Base-by-base conservation (phyloP, 2,329 filamentous ascomycete species). In the Pseudogymnoascus sp. region DNA sequence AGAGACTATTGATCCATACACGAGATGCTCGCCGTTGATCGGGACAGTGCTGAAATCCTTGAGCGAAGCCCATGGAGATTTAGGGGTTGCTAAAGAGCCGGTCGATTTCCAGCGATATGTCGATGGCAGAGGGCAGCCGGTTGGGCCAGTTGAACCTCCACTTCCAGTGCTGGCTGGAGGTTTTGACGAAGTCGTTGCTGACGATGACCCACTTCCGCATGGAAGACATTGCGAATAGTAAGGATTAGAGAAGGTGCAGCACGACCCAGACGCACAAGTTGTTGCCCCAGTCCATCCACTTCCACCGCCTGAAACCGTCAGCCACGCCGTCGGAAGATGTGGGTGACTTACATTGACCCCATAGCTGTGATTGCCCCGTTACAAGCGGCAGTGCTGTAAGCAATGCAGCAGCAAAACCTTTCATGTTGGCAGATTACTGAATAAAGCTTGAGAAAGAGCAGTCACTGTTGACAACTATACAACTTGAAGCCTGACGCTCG, bases 1-100 rank as follows among this genome's bases (percentile, higher is more conserved):
- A 28, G 28, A 28, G 28, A 28, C 28, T 28, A 59, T 75, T 1
- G 74, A 70, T 1, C 75, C 75, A 68, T 88, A 88, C 2, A 88
- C 84, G 5, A 88, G 78, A 65, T 87, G 77, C 71, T 85, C 70
- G 61, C 79, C 81, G 35, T 88, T 82, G 76, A 83, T 83, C 1
- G 75, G 70, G 18, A 79, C 80, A 61, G 71, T 69, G 23, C 81
- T 85, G 73, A 88, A 88, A 73, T 88, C 86, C 69, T 88, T 88
- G 68, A 88, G 77, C 3, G 83, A 76, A 88, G 75, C 2, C 77
- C 65, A 28, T 28, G 28, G 28, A 28, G 28, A 28, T 28, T 28
- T 28, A 28, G 28, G 28, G 28, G 28, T 28, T 28, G 28, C 28
- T 28, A 28, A 28, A 8, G 28, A 28, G 1, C 73, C 77, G 5